A percentile compares a stretch with the other conserved stretches of the same genome.
These are phyloP conservation scores for Vitis rotundifolia DNA, from an alignment of 164 flowering plant species.

Conservation along the genomic window DNA sequence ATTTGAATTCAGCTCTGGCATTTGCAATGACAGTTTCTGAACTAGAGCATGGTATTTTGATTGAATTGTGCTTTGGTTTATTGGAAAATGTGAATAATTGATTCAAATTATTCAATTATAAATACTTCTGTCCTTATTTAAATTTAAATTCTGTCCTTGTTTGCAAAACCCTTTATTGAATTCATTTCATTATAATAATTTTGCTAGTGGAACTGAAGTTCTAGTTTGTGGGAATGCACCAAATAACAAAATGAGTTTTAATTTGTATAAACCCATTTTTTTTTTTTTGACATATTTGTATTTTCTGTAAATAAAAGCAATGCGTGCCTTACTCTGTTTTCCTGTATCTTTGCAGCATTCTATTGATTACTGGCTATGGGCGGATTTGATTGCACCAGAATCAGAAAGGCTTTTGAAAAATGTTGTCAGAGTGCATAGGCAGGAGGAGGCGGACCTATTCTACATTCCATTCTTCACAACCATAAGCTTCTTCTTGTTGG, in stretches of 20 bases:
- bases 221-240: no score
- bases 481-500: slow-evolving; percentile 90
- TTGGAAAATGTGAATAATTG: no score
- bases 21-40: not conserved
- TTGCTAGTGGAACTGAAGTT: not conserved
- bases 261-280: not conserved
- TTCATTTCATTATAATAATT: not conserved
- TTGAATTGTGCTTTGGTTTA: no score
- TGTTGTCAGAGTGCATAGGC: slow-evolving; percentile 73
- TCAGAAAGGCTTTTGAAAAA: slow-evolving; percentile 80
- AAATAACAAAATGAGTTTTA: no score
- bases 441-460: slow-evolving; percentile 91
- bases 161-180: not conserved
- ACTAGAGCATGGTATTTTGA: not conserved
- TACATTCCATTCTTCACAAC: slow-evolving; percentile 97
- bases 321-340: no score
- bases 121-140: no score
- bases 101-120: no score
- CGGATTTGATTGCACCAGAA: slow-evolving; percentile 86
- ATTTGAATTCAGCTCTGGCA: not conserved
- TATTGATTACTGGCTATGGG: slow-evolving; percentile 97
- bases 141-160: not conserved
- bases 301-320: not conserved
- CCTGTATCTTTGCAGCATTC: slow-evolving; percentile 68
- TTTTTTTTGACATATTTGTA: not conserved